phyloP scores from a whole-genome alignment of 129 eudicot species.

The Flaveria linearis region DNA sequence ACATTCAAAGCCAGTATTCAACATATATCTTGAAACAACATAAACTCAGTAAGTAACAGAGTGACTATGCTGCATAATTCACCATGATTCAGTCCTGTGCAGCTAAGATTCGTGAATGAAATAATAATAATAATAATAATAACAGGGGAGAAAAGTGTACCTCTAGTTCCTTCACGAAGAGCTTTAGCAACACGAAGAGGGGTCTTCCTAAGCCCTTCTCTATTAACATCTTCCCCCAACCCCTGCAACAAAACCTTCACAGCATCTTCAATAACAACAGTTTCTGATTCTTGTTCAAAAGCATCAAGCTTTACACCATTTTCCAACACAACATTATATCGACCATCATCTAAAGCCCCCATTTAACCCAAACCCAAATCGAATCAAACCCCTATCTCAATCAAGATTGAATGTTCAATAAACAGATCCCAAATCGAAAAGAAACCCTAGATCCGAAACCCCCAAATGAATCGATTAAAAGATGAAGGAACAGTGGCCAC shows the following conservation, averaged over 20 bases:
- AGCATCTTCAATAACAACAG: slow-evolving; percentile 65
- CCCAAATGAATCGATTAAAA: background rate
- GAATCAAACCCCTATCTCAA: slow-evolving; percentile 11
- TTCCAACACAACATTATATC: slow-evolving; percentile 51
- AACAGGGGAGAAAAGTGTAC: slow-evolving; percentile 31
- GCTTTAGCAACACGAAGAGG: slow-evolving; percentile 99
- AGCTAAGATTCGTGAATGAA: too few species aligned
- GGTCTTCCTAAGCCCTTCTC: slow-evolving; percentile 86
- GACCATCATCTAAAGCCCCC: slow-evolving; percentile 91
- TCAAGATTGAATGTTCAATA: slow-evolving; percentile 7
- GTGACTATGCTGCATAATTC: too few species aligned
- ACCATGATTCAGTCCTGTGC: too few species aligned
- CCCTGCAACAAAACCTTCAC: slow-evolving; percentile 84
- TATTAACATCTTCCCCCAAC: slow-evolving; percentile 81
- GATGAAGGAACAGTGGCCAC: slow-evolving; percentile 33
- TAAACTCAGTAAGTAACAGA: background rate
- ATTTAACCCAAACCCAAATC: slow-evolving; percentile 43
- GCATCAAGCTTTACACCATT: slow-evolving; percentile 58
- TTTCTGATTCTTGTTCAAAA: slow-evolving; percentile 53
- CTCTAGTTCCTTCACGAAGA: slow-evolving; percentile 83
- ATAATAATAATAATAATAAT: too few species aligned
- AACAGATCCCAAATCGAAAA: background rate
- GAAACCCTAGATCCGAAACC: slow-evolving; percentile 25
- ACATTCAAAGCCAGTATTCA: too few species aligned
- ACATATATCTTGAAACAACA: too few species aligned